Conservation (phyloP, 768 basidiomycete species). For the Coprinopsis marcescibilis region DNA sequence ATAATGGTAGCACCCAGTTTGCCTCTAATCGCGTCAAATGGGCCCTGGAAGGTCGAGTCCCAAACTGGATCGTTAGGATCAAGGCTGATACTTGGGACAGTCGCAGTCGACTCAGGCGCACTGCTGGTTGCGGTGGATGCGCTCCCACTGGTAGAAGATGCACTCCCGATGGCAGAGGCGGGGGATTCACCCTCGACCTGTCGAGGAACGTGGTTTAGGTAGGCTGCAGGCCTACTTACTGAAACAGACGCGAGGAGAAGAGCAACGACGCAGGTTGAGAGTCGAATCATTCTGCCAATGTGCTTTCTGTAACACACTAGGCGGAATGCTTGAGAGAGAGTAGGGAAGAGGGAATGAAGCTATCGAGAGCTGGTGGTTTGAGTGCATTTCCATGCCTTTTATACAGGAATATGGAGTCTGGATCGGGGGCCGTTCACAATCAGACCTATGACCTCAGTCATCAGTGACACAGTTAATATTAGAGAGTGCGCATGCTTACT, state of each 20-base stretch:
- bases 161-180: no score
- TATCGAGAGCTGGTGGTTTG: not conserved
- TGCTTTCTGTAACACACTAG: no score
- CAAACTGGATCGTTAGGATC: slow-evolving; percentile 42
- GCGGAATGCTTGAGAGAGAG: slow-evolving; percentile 1
- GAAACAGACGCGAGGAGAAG: slow-evolving; percentile 26
- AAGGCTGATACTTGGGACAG: slow-evolving; percentile 34
- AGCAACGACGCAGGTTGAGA: slow-evolving; percentile 28
- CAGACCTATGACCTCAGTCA: no score
- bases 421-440: no score
- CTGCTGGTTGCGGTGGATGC: slow-evolving; percentile 11
- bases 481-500: no score
- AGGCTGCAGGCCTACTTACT: slow-evolving; percentile 21
- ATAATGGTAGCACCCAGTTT: slow-evolving; percentile 35
- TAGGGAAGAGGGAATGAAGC: not conserved
- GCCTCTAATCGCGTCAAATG: slow-evolving; percentile 32
- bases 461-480: no score
- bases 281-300: slow-evolving; percentile 36
- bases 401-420: no score
- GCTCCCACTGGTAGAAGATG: slow-evolving; percentile 14
- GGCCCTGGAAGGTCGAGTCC: slow-evolving; percentile 20
- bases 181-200: slow-evolving; percentile 13
- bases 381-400: no score
- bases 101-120: slow-evolving; percentile 29
- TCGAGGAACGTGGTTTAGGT: not conserved